phyloP scores from a whole-genome alignment of 1,284 basidiomycete species.

The Tilletia caries region DNA sequence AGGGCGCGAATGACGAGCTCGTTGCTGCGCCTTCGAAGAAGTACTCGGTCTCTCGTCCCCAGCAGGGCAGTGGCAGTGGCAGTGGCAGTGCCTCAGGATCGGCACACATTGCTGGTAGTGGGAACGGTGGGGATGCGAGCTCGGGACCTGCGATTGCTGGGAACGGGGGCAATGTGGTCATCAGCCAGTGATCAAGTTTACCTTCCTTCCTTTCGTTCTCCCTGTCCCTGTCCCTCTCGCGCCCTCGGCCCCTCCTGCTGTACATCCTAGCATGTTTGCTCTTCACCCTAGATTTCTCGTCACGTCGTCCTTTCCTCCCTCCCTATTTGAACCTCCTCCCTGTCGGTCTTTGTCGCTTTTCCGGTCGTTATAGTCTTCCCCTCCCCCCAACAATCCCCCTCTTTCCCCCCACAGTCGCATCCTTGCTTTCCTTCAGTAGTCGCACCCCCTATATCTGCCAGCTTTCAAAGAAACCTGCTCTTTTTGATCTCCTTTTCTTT shows the following conservation, averaged over 20 bases:
- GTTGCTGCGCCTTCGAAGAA: background rate
- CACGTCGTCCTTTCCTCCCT: background rate
- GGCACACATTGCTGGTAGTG: background rate
- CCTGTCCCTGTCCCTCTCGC: background rate
- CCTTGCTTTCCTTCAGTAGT: too few species aligned
- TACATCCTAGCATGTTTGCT: too few species aligned
- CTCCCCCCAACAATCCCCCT: background rate
- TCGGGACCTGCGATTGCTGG: constrained; percentile 12
- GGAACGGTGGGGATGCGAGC: constrained; percentile 16
- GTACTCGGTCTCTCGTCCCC: background rate
- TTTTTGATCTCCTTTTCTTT: too few species aligned
- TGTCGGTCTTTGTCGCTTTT: too few species aligned
- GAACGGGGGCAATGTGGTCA: constrained; percentile 10
- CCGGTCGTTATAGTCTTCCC: too few species aligned
- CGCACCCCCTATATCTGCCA: too few species aligned
- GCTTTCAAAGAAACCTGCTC: too few species aligned
- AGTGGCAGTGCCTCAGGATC: background rate
- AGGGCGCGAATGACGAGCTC: background rate
- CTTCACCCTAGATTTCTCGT: too few species aligned
- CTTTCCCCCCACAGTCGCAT: background rate
- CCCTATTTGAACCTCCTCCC: too few species aligned
- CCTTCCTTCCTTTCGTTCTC: background rate
- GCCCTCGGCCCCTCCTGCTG: background rate
- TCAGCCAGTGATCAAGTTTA: background rate
- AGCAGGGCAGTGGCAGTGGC: background rate